Percentiles rank a stretch among this genome's conserved stretches.
Conservation (phyloP, 257 asterid genomes). For the Capsicum pubescens region DNA sequence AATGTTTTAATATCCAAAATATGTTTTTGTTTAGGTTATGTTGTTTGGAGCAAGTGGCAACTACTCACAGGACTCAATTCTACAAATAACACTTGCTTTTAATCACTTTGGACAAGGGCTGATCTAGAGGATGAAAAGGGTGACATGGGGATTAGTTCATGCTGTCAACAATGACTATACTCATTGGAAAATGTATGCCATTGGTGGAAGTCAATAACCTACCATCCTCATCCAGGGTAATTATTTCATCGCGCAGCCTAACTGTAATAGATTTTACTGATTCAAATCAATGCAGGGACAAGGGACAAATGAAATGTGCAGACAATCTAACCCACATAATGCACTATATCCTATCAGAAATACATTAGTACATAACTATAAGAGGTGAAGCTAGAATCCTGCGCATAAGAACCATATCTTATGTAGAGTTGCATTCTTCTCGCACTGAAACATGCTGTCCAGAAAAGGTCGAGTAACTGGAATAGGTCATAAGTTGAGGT, state of each 20-base stretch:
- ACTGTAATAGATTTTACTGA: background rate
- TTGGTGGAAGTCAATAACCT: constrained; percentile 46
- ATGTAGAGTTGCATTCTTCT: no score
- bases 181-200: constrained; percentile 49
- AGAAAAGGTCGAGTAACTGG: no score
- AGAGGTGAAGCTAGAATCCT: no score
- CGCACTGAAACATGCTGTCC: no score
- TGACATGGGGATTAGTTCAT: constrained; percentile 45
- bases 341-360: no score
- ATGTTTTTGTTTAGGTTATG: constrained; percentile 37
- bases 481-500: no score
- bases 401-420: no score
- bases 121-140: constrained; percentile 45
- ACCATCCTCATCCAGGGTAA: constrained; percentile 50
- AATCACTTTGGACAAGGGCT: constrained; percentile 47
- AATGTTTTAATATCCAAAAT: background rate
- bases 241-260: constrained; percentile 52
- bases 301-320: no score
- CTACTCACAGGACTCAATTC: constrained; percentile 28
- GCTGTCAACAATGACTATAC: constrained; percentile 44
- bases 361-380: no score
- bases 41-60: constrained; percentile 43
- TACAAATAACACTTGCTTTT: constrained; percentile 45
- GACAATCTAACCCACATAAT: no score
- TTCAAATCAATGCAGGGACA: no score